Conservation (phyloP, 1,139 yeast genomes). For the Candida frijolesensis region DNA sequence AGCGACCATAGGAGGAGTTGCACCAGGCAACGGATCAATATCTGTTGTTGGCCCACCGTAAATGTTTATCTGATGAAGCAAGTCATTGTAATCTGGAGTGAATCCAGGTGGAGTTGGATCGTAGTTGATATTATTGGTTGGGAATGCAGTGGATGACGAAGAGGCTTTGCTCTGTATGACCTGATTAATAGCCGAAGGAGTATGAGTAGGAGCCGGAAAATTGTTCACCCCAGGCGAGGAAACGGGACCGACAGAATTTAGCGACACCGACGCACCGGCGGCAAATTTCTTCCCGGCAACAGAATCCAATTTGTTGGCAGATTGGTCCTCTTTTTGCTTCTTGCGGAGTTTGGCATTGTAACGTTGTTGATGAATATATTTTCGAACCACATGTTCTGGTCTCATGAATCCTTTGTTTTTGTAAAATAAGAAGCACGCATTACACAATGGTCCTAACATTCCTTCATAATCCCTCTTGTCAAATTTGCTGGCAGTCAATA, state of each 20-base stretch:
- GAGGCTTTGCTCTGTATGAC: constrained; percentile 32
- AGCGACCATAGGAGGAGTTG: constrained; percentile 53
- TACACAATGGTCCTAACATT: constrained; percentile 55
- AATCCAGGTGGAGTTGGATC: constrained; percentile 15
- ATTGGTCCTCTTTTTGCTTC: constrained; percentile 23
- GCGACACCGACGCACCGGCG: neutral
- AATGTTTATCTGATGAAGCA: constrained; percentile 49
- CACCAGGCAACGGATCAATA: constrained; percentile 50
- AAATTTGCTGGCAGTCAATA: constrained; percentile 42
- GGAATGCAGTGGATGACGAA: constrained; percentile 5
- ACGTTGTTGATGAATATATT: constrained; percentile 49
- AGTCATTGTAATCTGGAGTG: constrained; percentile 45
- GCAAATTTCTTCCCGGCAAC: constrained; percentile 8
- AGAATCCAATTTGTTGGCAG: constrained; percentile 3
- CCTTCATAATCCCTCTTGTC: constrained; percentile 48
- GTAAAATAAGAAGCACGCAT: constrained; percentile 51
- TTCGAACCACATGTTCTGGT: constrained; percentile 51
- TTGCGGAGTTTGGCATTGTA: constrained; percentile 32
- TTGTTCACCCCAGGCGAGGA: constrained; percentile 21
- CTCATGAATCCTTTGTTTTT: constrained; percentile 55
- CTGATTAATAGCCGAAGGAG: constrained; percentile 48
- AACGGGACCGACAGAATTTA: constrained; percentile 1
- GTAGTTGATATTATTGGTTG: constrained; percentile 4
- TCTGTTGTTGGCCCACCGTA: constrained; percentile 59
- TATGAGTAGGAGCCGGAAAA: constrained; percentile 46